These are phyloP conservation scores for Acacia concinna DNA, from an alignment of 331 rosid genomes.

Conservation along the genomic window DNA sequence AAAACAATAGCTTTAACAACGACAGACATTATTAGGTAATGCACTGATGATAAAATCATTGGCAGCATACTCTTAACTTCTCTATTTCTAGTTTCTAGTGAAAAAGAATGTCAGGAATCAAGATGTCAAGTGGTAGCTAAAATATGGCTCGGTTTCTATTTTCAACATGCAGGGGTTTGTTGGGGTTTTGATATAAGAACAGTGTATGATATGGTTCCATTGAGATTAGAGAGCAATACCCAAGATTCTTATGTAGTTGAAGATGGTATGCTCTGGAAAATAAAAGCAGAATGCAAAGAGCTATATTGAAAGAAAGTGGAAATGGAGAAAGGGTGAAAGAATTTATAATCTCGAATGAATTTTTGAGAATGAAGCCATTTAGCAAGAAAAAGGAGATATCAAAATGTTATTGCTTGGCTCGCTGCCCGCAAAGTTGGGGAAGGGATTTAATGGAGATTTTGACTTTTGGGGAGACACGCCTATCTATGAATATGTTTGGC, in stretches of 20 bases:
- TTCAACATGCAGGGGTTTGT: slow-evolving; percentile 29
- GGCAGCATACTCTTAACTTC: background rate
- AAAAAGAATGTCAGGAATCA: background rate
- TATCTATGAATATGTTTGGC: background rate
- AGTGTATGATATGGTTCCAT: background rate
- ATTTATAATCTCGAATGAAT: background rate
- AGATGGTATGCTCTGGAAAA: slow-evolving; percentile 32
- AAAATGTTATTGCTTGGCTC: background rate
- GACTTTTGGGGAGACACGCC: background rate
- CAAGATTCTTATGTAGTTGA: slow-evolving; percentile 28
- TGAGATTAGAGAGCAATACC: slow-evolving; percentile 16
- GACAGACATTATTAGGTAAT: slow-evolving; percentile 57
- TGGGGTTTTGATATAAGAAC: background rate
- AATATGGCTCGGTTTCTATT: slow-evolving; percentile 13
- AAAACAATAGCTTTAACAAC: slow-evolving; percentile 32
- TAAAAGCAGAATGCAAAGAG: slow-evolving; percentile 9
- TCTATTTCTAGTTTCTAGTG: slow-evolving; percentile 1
- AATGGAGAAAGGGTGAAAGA: background rate
- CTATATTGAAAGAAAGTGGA: background rate
- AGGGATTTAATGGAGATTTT: background rate
- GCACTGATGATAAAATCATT: background rate
- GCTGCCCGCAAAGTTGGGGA: background rate
- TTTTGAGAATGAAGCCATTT: background rate
- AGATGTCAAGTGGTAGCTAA: background rate
- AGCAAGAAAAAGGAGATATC: background rate